Conservation (phyloP, 768 basidiomycete genomes). For the Tephrocybe sp. region DNA sequence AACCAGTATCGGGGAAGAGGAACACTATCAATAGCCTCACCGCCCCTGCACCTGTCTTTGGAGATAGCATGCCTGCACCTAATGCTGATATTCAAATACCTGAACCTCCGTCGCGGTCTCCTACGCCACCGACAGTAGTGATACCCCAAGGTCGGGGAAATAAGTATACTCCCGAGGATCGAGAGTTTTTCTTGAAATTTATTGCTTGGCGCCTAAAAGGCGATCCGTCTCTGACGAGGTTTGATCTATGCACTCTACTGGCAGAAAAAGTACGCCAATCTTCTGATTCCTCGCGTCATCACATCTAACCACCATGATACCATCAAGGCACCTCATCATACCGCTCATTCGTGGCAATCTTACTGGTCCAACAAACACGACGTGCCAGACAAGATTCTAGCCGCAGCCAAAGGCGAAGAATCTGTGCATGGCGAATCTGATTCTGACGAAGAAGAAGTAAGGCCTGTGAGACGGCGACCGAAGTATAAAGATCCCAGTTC, state of each 20-base stretch:
- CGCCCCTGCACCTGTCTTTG: conserved; percentile 45
- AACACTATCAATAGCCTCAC: conserved; percentile 63
- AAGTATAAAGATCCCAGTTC: conserved; percentile 33
- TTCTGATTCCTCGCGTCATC: conserved; percentile 5
- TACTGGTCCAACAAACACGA: conserved; percentile 67
- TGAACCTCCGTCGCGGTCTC: conserved; percentile 64
- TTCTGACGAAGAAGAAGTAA: conserved; percentile 21
- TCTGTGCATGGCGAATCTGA: conserved; percentile 21
- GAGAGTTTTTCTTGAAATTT: conserved; percentile 64
- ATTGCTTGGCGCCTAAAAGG: conserved; percentile 57
- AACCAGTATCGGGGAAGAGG: conserved; percentile 29
- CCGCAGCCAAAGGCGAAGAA: conserved; percentile 36
- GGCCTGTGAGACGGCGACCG: conserved; percentile 20
- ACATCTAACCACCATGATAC: conserved; percentile 8
- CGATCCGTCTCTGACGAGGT: conserved; percentile 50
- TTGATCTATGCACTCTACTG: conserved; percentile 51
- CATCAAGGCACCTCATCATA: conserved; percentile 65
- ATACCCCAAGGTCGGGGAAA: conserved; percentile 49
- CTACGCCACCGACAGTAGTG: conserved; percentile 57
- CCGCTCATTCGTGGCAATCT: conserved; percentile 58
- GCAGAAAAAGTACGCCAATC: conserved; percentile 47
- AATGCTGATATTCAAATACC: conserved; percentile 59
- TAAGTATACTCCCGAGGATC: conserved; percentile 65
- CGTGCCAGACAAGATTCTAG: conserved; percentile 63
- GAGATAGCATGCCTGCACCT: conserved; percentile 52